These are phyloP conservation scores for Chlorella vulgaris DNA, from an alignment of 139 green algal species.

Conservation along the genomic window DNA sequence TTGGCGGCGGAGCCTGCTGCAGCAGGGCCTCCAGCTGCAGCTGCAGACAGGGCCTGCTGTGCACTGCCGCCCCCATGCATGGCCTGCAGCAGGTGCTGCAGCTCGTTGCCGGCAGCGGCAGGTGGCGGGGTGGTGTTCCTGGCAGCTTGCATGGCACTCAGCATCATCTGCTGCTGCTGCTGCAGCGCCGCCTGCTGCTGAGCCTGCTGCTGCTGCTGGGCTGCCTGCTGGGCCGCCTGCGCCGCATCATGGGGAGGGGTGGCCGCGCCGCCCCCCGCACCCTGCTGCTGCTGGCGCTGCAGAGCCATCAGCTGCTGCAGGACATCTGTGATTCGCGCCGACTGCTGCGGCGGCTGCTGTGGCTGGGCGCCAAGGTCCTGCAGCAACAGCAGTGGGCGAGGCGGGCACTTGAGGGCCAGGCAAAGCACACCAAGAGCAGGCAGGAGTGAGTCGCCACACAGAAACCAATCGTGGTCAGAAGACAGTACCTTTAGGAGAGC, in stretches of 20 bases:
- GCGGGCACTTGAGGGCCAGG: neutral
- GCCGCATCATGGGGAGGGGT: neutral
- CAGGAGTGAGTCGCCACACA: no score
- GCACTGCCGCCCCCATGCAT: neutral
- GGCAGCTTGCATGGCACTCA: neutral
- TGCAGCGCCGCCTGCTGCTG: neutral
- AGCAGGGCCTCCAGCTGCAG: neutral
- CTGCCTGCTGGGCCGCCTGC: neutral
- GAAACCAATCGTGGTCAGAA: no score
- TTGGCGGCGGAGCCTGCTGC: neutral
- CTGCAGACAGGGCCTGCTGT: neutral
- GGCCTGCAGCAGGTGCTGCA: neutral
- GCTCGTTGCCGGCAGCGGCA: neutral
- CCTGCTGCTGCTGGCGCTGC: neutral
- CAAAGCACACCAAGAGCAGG: neutral
- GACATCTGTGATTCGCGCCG: constrained; percentile 2
- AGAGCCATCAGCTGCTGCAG: constrained; percentile 8
- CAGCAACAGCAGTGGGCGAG: neutral
- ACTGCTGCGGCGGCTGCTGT: neutral
- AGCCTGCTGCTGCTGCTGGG: neutral
- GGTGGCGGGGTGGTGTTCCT: neutral
- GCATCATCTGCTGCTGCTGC: neutral
- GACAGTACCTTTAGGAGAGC: no score
- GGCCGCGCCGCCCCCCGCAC: neutral
- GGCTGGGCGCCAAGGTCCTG: neutral